Base-by-base conservation (phyloP, 1,284 basidiomycete species). In the Prillingera fragicola region DNA sequence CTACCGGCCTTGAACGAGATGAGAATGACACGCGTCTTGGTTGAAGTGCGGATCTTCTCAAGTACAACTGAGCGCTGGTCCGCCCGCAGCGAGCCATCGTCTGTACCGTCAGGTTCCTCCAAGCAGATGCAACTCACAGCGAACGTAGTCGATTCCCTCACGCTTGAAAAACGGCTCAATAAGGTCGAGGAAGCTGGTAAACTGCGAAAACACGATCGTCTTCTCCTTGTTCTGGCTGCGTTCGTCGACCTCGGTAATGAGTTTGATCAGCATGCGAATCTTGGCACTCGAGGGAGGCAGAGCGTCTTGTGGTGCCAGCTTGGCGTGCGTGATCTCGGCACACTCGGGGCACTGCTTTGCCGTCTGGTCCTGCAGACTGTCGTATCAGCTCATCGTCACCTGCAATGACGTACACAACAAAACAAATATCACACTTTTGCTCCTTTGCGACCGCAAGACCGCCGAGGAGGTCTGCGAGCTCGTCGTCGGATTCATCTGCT, bases 1-100 rank as follows among this genome's bases (percentile, higher is more conserved):
- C 84, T 87, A 2, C 91, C 91, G 12, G 91, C 89, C 69, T 95
- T 96, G 80, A 97, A 94, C 0, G 90, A 95, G 51, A 97, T 94
- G 50, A 98, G 73, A 48, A 97, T 96, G 28, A 94, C 80, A 19
- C 75, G 78, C 13, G 76, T 79, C 3, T 60, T 74, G 9, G 71
- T 65, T 59, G 79, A 79, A 21, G 62, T 79, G 61, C 80, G 81
- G 68, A 98, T 92, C 50, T 76, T 78, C 19, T 81, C 74, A 19
- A 97, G 71, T 4, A 85, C 80, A 8, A 74, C 77, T 57, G 90
- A 84, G 15, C 92, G 82, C 52, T 86, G 78, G 27, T 79, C 78
- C 42, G 84, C 80, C 10, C 74, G 71, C 86, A 95, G 91, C 1
- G 79, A 80, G 0, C 91, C 91, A 59, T 95, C 89, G 72, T 91